phyloP scores from a whole-genome alignment of 305 asterid species.

The Fraxinus platypoda region DNA sequence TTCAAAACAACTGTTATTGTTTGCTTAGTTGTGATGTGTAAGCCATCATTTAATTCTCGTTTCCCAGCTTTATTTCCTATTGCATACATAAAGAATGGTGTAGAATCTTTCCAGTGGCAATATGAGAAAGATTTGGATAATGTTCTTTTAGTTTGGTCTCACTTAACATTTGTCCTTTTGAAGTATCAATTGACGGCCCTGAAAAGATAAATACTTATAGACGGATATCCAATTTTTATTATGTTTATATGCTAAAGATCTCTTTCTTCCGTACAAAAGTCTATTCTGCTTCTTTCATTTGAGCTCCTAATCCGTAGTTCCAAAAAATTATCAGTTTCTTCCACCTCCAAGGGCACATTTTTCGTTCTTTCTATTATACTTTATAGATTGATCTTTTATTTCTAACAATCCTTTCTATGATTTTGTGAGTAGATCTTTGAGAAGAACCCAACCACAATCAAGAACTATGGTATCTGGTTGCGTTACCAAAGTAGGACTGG shows the following conservation, averaged over 20 bases:
- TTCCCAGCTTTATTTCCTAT: not conserved
- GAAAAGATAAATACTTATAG: not conserved
- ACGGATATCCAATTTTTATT: not conserved
- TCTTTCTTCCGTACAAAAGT: not conserved
- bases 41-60: not conserved
- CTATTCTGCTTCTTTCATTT: not conserved
- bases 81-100: not conserved
- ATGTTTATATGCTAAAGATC: not conserved
- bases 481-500: conserved; percentile 86
- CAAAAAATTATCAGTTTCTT: not conserved
- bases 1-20: not conserved
- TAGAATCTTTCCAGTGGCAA: not conserved
- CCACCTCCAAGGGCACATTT: not conserved
- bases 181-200: not conserved
- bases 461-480: conserved; percentile 81
- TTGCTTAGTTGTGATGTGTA: not conserved
- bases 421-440: conserved; percentile 51
- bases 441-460: conserved; percentile 79
- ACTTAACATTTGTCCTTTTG: not conserved
- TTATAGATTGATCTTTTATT: not conserved
- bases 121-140: not conserved
- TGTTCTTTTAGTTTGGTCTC: not conserved
- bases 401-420: not conserved
- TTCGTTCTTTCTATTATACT: not conserved
- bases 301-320: not conserved